These are phyloP conservation scores for Diplodia scrobiculata DNA, from an alignment of 2,329 filamentous ascomycete genomes.

Conservation along the genomic window DNA sequence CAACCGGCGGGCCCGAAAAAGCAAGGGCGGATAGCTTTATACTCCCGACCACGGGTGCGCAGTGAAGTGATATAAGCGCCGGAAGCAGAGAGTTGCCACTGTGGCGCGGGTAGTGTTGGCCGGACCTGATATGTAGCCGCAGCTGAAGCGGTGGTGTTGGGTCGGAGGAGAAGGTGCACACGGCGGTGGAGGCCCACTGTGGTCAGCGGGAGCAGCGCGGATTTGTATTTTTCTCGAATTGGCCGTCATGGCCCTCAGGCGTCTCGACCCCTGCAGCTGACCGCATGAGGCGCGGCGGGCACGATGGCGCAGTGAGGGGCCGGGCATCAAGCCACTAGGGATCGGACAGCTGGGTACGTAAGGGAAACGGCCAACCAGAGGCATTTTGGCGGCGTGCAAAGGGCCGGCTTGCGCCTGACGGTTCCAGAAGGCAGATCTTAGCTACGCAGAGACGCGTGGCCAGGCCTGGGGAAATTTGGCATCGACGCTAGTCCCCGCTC, in stretches of 20 bases:
- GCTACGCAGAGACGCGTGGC: conserved; percentile 14
- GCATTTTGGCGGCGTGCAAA: not conserved
- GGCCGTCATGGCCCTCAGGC: not conserved
- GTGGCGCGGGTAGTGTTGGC: conserved; percentile 8
- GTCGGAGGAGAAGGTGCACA: not conserved
- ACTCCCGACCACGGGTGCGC: not conserved
- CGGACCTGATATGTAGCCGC: not conserved
- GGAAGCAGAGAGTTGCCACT: conserved; percentile 14
- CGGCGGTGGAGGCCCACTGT: not conserved
- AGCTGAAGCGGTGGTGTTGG: not conserved
- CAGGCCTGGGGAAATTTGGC: conserved; percentile 19
- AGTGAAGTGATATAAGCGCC: conserved; percentile 3
- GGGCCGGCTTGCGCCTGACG: not conserved
- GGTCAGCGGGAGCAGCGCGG: not conserved
- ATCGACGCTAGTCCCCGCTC: conserved; percentile 24
- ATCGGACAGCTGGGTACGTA: conserved; percentile 4
- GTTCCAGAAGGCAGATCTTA: conserved; percentile 1
- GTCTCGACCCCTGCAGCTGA: conserved; percentile 19
- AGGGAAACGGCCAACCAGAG: conserved; percentile 10
- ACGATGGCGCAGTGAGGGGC: conserved; percentile 20
- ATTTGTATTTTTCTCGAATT: conserved; percentile 17
- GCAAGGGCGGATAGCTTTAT: conserved; percentile 1
- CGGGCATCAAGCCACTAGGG: conserved; percentile 1
- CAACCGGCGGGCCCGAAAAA: not conserved
- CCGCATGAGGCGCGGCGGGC: conserved; percentile 16